A percentile compares a stretch with the other conserved stretches of the same genome.
Conservation (phyloP, 371 early-diverging fungal genomes). For the Mortierella sp. region DNA sequence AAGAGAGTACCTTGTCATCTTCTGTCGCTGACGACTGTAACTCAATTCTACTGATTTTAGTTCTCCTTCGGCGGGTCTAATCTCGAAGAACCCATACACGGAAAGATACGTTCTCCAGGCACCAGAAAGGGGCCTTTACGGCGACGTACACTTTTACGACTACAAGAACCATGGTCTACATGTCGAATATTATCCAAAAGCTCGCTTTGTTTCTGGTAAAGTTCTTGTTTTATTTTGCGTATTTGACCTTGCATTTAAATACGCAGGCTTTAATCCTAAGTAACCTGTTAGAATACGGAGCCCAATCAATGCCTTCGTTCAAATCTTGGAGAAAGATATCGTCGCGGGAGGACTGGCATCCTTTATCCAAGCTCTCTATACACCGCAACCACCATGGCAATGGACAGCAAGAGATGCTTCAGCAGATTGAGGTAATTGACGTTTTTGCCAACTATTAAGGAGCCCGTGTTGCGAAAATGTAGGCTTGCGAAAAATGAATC, state of each 20-base stretch:
- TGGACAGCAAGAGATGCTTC: slow-evolving; percentile 43
- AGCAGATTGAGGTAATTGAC: slow-evolving; percentile 33
- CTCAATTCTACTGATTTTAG: slow-evolving; percentile 1
- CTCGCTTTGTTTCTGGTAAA: slow-evolving; percentile 51
- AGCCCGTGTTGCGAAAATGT: not conserved
- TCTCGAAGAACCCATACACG: slow-evolving; percentile 31
- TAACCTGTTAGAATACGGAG: slow-evolving; percentile 42
- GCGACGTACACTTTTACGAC: slow-evolving; percentile 51
- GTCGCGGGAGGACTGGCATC: slow-evolving; percentile 41
- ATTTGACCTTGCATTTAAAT: too few species aligned
- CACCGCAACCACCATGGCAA: slow-evolving; percentile 51
- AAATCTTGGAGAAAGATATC: slow-evolving; percentile 14
- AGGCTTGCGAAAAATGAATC: too few species aligned
- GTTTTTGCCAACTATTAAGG: not conserved
- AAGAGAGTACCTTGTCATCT: too few species aligned
- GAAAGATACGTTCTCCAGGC: slow-evolving; percentile 41
- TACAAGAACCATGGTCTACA: slow-evolving; percentile 50
- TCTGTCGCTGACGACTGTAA: too few species aligned
- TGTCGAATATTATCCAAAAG: slow-evolving; percentile 35
- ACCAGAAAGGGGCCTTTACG: slow-evolving; percentile 30
- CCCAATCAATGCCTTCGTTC: slow-evolving; percentile 49
- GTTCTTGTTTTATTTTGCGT: too few species aligned
- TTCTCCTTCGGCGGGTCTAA: slow-evolving; percentile 43
- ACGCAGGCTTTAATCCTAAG: too few species aligned
- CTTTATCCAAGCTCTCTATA: slow-evolving; percentile 28